phyloP scores from a whole-genome alignment of 306 rosid genomes.

The Cotoneaster glaucophyllus region DNA sequence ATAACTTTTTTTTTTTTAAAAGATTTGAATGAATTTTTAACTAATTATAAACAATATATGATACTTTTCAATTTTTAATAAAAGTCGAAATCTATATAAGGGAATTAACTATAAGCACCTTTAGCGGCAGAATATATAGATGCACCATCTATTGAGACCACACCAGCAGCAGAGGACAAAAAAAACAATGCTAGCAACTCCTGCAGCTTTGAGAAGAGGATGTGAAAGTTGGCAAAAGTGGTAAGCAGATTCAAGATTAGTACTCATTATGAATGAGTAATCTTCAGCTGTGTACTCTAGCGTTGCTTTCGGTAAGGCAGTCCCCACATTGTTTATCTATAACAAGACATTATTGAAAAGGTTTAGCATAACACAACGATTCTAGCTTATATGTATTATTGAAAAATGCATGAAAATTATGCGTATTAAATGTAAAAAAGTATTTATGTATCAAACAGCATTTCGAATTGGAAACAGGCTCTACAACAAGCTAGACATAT shows the following conservation, averaged over 20 bases:
- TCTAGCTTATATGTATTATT: too few species aligned
- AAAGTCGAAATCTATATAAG: constrained; percentile 9
- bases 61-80: constrained; percentile 27
- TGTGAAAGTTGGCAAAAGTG: constrained; percentile 42
- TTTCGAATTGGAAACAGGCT: too few species aligned
- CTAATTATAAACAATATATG: too few species aligned
- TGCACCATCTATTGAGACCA: background rate
- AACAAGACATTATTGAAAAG: background rate
- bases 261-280: constrained; percentile 13
- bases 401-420: too few species aligned
- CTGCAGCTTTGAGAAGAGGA: constrained; percentile 44
- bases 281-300: constrained; percentile 44
- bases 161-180: constrained; percentile 28
- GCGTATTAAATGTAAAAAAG: too few species aligned
- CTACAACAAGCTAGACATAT: too few species aligned
- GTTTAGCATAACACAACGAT: background rate
- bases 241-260: constrained; percentile 37
- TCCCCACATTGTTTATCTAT: constrained; percentile 59
- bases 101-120: constrained; percentile 17
- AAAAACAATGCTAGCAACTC: constrained; percentile 26
- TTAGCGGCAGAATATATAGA: constrained; percentile 29
- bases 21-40: too few species aligned
- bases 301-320: constrained; percentile 40
- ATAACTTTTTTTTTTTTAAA: too few species aligned
- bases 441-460: too few species aligned